Evolutionary conservation across 306 rosid genomes (phyloP), one percentile per base, ranked within the genome.

Genomic region (Cyamopsis tetragonoloba): DNA sequence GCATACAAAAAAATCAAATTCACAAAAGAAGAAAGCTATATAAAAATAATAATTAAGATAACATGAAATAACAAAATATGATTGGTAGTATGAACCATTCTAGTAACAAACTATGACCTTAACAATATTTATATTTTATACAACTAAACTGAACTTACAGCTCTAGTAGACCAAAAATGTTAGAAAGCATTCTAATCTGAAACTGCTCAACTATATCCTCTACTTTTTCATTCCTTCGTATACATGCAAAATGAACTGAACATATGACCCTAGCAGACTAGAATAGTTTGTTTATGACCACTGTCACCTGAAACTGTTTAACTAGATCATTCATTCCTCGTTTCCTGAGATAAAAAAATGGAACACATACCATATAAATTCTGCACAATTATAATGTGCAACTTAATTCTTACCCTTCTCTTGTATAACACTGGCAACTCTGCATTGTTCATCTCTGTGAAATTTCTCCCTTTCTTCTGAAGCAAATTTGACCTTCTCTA

Each of bases 331-430:
- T 57, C 48, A 35, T 42, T 48, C 73, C 63, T 28, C 59, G 57
- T 56, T 42, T 49, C 74, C 70, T 31, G 39, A 65, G 22, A 70
- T 75, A 76, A 37, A 58, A 56, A 57, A 58, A 44, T 71, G 54
- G 54, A 51, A 53, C 32, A 14, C 28, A 35, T 28, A 57, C 56
- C 61, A 31, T 11, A 41, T 57, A 68, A 65, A 37, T 68, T 48
- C 65, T 53, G 49, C 59, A 22, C 19, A 62, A 39, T 53, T 53
- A 18, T 37, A 42, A 15, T 59, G 56, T 22, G 17, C 27, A 32
- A 26, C 56, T 30, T 23, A 72, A 71, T 17, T 66, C 69, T 72
- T 42, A 89, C 98, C 97, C 74, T 83, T 93, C 81, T 85, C 87
- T 66, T 80, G 80, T 23, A 84, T 67, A 61, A 88, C 82, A 77